These are phyloP conservation scores for Termitomyces sp. DNA, from an alignment of 768 basidiomycete genomes.

Conservation along the genomic window DNA sequence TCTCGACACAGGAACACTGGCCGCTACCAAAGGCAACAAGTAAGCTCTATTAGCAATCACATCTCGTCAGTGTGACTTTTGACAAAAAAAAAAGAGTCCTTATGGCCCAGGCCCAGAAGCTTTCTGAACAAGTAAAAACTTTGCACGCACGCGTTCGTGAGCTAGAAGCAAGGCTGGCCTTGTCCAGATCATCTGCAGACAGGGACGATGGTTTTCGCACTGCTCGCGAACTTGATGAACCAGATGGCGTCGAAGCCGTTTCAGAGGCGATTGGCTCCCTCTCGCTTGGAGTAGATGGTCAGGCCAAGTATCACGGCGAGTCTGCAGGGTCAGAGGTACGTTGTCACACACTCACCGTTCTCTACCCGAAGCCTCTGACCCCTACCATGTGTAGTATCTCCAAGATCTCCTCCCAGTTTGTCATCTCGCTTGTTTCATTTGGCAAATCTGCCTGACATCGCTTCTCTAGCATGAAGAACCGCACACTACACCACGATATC, in stretches of 20 bases:
- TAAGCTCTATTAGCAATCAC: constrained; percentile 15
- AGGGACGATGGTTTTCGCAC: not conserved
- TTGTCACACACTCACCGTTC: not conserved
- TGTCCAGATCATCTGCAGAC: constrained; percentile 9
- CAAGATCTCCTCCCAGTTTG: constrained; percentile 31
- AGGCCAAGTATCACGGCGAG: constrained; percentile 43
- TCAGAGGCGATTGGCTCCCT: constrained; percentile 41
- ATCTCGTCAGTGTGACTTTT: not conserved
- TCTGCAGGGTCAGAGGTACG: constrained; percentile 44
- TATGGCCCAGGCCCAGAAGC: constrained; percentile 41
- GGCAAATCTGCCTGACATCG: not conserved
- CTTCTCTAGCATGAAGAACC: constrained; percentile 14
- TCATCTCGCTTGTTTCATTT: not conserved
- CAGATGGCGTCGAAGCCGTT: constrained; percentile 21
- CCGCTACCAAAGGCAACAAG: constrained; percentile 56
- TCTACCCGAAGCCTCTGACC: not conserved
- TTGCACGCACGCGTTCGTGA: constrained; percentile 37
- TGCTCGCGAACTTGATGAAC: constrained; percentile 14
- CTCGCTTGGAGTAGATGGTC: constrained; percentile 42
- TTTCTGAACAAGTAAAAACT: constrained; percentile 40
- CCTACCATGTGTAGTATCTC: constrained; percentile 25
- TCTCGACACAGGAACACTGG: constrained; percentile 31
- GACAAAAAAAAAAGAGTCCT: constrained; percentile 31
- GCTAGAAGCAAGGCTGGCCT: constrained; percentile 36
- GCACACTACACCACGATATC: constrained; percentile 9